A percentile compares a stretch with the other conserved stretches of the same genome.
Conservation (phyloP, 164 flowering plant species). For the Chloranthus sessilifolius region DNA sequence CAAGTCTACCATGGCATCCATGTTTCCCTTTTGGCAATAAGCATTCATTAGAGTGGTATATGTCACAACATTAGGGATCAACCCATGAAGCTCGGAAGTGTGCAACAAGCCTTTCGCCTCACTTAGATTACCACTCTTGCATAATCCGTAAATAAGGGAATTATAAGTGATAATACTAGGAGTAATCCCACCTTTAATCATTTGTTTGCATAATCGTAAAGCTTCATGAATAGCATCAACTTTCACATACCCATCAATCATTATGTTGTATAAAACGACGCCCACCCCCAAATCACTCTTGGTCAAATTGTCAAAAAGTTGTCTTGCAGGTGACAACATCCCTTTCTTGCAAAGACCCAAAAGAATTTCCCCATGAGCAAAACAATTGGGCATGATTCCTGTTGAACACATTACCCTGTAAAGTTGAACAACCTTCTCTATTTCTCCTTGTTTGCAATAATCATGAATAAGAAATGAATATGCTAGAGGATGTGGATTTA, state of each 20-base stretch:
- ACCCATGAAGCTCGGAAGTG: constrained; percentile 28
- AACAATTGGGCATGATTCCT: constrained; percentile 37
- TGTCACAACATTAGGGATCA: constrained; percentile 52
- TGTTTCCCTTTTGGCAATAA: constrained; percentile 40
- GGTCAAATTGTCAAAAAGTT: constrained; percentile 36
- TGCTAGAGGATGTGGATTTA: constrained; percentile 45
- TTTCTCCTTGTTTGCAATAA: constrained; percentile 55
- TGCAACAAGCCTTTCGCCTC: constrained; percentile 41
- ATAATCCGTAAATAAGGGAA: constrained; percentile 64
- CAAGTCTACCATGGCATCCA: constrained; percentile 29
- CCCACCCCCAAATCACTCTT: constrained; percentile 25
- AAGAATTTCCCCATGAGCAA: constrained; percentile 39
- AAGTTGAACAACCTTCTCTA: constrained; percentile 37
- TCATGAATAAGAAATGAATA: constrained; percentile 67
- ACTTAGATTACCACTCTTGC: constrained; percentile 36
- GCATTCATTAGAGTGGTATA: constrained; percentile 75
- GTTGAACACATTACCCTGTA: constrained; percentile 42
- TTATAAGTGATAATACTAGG: constrained; percentile 73
- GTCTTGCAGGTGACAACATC: constrained; percentile 47
- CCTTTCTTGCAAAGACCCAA: constrained; percentile 46
- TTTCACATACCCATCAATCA: constrained; percentile 71
- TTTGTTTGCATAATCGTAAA: constrained; percentile 29
- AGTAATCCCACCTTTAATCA: constrained; percentile 34
- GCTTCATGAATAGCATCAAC: constrained; percentile 42
- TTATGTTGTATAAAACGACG: constrained; percentile 52